Percentiles rank a stretch among this genome's conserved stretches.
Evolutionary conservation across 345 rosid genomes (phyloP).

Genomic region (Anacardium occidentale): DNA sequence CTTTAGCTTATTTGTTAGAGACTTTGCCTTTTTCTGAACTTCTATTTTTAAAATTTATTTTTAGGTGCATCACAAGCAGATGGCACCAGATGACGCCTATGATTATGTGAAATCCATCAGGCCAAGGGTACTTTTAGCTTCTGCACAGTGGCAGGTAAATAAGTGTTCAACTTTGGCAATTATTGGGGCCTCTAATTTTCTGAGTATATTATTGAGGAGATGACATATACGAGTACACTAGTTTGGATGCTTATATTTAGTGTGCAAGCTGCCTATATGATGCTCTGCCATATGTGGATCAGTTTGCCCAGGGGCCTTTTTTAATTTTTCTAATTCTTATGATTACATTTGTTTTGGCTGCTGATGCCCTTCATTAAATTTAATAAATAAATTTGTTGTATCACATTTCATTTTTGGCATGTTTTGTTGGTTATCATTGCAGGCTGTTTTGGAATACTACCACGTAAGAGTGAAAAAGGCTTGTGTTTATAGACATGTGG

Average conservation of each 20-base stretch:
- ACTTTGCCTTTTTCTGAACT: neutral
- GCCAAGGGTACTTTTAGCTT: constrained; percentile 86
- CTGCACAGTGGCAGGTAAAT: constrained; percentile 87
- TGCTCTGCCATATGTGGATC: neutral
- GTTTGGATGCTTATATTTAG: neutral
- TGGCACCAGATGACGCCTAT: constrained; percentile 88
- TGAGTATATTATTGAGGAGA: neutral
- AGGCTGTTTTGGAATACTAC: constrained; percentile 91
- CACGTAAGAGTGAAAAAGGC: constrained; percentile 41
- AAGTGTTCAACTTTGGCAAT: neutral
- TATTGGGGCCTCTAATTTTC: neutral
- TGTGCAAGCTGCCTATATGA: neutral
- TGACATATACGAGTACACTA: neutral
- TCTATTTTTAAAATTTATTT: constrained; percentile 2
- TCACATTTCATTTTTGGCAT: neutral
- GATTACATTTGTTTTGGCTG: neutral
- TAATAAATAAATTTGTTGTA: too few species aligned
- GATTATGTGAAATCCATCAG: constrained; percentile 72
- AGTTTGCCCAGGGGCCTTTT: too few species aligned
- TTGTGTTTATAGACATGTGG: constrained; percentile 20
- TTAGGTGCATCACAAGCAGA: constrained; percentile 75
- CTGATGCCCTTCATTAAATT: neutral
- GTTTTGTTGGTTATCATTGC: constrained; percentile 16
- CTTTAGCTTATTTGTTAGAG: neutral
- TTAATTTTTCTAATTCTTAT: neutral